phyloP scores from a whole-genome alignment of 176 grass and related monocot genomes.

The Olyra latifolia region DNA sequence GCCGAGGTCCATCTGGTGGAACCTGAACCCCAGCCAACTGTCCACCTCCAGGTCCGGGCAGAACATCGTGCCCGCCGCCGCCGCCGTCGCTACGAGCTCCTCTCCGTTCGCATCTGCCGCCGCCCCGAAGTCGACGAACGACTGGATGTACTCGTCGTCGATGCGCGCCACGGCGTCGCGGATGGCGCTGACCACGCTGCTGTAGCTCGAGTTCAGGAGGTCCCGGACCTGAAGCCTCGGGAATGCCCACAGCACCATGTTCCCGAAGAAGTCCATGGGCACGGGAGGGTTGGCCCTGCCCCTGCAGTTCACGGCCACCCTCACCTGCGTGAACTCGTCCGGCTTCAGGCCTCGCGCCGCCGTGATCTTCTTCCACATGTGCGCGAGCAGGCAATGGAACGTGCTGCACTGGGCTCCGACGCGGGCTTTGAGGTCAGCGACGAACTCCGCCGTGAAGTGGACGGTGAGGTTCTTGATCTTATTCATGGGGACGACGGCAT shows the following conservation, averaged over 20 bases:
- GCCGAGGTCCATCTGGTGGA: conserved; percentile 36
- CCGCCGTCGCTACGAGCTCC: conserved; percentile 28
- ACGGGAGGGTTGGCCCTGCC: conserved; percentile 13
- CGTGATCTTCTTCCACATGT: conserved; percentile 50
- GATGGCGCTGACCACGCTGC: conserved; percentile 16
- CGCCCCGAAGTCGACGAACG: conserved; percentile 41
- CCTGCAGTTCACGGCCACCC: conserved; percentile 44
- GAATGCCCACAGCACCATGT: conserved; percentile 48
- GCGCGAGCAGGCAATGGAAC: conserved; percentile 38
- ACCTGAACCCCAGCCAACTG: conserved; percentile 37
- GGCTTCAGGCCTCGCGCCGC: conserved; percentile 13
- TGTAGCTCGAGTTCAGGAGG: neutral
- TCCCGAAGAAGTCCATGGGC: conserved; percentile 40
- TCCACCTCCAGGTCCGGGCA: conserved; percentile 41
- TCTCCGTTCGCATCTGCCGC: neutral
- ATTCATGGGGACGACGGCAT: neutral
- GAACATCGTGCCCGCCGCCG: neutral
- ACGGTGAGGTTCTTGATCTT: conserved; percentile 18
- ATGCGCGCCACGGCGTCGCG: conserved; percentile 24
- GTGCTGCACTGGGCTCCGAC: conserved; percentile 32
- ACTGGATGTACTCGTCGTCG: conserved; percentile 44
- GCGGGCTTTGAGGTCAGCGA: conserved; percentile 25
- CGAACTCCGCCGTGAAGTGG: conserved; percentile 33
- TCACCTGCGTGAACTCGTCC: conserved; percentile 20
- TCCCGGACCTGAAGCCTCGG: conserved; percentile 14